Evolutionary conservation across 2,329 filamentous ascomycete genomes (phyloP), one percentile per base, ranked within the genome.

Genomic region (Pseudonectria foliicola): DNA sequence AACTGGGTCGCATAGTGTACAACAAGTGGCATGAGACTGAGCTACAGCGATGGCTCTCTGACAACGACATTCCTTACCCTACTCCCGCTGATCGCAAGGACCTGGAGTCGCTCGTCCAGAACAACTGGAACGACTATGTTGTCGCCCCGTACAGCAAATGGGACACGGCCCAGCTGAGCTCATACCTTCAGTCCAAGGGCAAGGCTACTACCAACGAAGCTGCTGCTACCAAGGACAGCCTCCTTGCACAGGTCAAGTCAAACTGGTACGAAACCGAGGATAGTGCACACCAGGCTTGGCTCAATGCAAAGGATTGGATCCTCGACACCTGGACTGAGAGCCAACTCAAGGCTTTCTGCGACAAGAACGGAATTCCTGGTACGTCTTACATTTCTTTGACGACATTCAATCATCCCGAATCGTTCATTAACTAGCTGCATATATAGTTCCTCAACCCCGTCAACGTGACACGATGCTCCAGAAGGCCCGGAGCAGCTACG

Each of bases 11-110:
- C 12, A 32, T 55, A 95, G 90, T 82, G 12, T 96, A 96, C 73
- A 95, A 96, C 68, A 95, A 92, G 62, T 98, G 92, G 92, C 90
- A 96, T 54, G 82, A 96, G 70, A 94, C 86, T 14, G 92, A 98
- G 72, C 78, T 98, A 21, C 90, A 98, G 68, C 79, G 89, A 54
- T 98, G 92, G 92, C 79, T 98, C 32, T 85, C 85, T 21, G 92
- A 98, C 59, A 76, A 96, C 66, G 78, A 89, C 59, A 73, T 98
- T 38, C 87, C 90, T 8, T 88, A 95, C 60, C 88, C 92, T n/a
- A 81, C 78, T 10, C 79, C 89, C 10, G 80, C 90, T 31, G 88
- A 95, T 63, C 87, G 92, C 55, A 94, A 92, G 65, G 87, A 95
- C 48, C 80, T 98, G n/a, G 85, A 95, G 64, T 80, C 80, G 43